Base-by-base conservation (phyloP, 2,329 filamentous ascomycete species). In the Plenodomus lindquistii region DNA sequence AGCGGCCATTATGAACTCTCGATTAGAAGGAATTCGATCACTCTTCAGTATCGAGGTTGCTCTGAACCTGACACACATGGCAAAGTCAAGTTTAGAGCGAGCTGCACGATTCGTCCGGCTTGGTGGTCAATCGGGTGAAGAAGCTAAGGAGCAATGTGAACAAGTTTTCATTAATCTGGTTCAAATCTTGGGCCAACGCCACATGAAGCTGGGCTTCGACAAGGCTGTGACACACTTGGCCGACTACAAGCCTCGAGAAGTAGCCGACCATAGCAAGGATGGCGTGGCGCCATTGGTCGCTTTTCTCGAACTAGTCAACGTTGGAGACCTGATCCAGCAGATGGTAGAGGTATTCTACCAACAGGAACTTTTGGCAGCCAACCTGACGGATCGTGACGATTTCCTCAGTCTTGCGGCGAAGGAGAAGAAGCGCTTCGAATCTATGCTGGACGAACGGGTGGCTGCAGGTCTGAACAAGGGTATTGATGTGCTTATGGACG, bases 311-410 rank as follows among this genome's bases (percentile, higher is more conserved):
- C 83, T 99, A 21, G 94, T 99, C 70, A 99, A 99, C 67, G 93
- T 99, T 1, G 94, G 94, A 49, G 94, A 99, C 70, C 80, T 99
- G 48, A 99, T 99, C 62, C 91, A 95, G 50, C 94, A 99, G 72
- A 99, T 99, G 94, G 85, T 99, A 49, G 94, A 99, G 69, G 91
- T 99, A 27, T 99, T 99, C 70, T 99, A 96, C 74, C 89, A 96
- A 69, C 94, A 97, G 74, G 94, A 99, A 75, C 82, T 99, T 21
- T 85, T 91, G 5, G 83, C 85, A 1, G 84, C 88, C 13, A 89
- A 89, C 63, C 85, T 99, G 44, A 88, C 88, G 1, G 93, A 97
- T 68, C 86, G 89, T 37, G 95, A 96, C 68, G 94, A 99, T 74
- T 99, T 99, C 65, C 79, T 99, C 40, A 91, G 96, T 66, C 88